A percentile compares a stretch with the other conserved stretches of the same genome.
Evolutionary conservation across 2,329 filamentous ascomycete species (phyloP).

Genomic region (Fusarium secorum): DNA sequence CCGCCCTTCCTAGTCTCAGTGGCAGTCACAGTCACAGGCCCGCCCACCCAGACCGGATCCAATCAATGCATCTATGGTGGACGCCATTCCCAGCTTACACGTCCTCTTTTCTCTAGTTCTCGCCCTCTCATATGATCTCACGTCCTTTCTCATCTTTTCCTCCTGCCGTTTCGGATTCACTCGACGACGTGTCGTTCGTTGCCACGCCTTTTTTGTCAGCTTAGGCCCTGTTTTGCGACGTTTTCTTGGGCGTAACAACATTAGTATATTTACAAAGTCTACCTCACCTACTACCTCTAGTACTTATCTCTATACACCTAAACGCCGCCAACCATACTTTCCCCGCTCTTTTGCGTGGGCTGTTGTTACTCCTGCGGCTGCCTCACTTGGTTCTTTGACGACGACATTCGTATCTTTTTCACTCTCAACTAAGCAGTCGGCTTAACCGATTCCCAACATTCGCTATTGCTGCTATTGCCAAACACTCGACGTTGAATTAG

Average conservation of each 20-base stretch:
- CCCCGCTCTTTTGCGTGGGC: constrained; percentile 35
- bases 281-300: not conserved
- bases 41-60: constrained; percentile 26
- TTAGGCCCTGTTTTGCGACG: constrained; percentile 15
- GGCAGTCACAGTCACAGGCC: constrained; percentile 33
- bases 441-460: constrained; percentile 9
- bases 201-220: constrained; percentile 31
- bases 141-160: constrained; percentile 19
- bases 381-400: constrained; percentile 22
- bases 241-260: constrained; percentile 1
- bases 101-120: constrained; percentile 20
- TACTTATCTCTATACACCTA: not conserved
- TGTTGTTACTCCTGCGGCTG: constrained; percentile 28
- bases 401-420: constrained; percentile 19
- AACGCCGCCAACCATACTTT: constrained; percentile 17
- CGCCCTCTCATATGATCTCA: constrained; percentile 26
- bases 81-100: constrained; percentile 29
- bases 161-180: constrained; percentile 34
- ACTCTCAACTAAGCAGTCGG: constrained; percentile 19
- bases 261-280: not conserved
- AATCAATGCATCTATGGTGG: constrained; percentile 24
- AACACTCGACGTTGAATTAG: not conserved
- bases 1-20: constrained; percentile 18
- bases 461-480: constrained; percentile 6
- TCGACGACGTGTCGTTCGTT: constrained; percentile 39